These are phyloP conservation scores for Apiospora hydei DNA, from an alignment of 2,329 filamentous ascomycete species.

Conservation along the genomic window DNA sequence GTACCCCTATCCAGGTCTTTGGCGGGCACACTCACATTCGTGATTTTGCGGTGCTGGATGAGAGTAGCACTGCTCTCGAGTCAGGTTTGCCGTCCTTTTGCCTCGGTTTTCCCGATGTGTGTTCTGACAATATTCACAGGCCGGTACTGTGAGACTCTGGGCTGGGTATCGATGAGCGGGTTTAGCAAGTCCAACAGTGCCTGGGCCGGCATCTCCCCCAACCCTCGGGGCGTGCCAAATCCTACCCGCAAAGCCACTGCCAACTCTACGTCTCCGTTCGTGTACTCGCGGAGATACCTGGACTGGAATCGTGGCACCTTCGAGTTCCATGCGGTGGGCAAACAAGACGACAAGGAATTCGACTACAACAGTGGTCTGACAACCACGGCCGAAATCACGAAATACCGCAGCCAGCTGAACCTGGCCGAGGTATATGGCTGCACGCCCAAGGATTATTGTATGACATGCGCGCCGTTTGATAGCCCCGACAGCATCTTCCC, in stretches of 20 bases:
- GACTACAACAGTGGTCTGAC: constrained; percentile 76
- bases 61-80: constrained; percentile 66
- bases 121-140: constrained; percentile 47
- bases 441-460: constrained; percentile 81
- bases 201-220: constrained; percentile 43
- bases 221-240: constrained; percentile 47
- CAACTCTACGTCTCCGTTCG: constrained; percentile 62
- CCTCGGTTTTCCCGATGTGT: background rate
- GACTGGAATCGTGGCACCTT: constrained; percentile 92
- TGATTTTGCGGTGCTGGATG: constrained; percentile 70
- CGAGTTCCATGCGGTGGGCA: constrained; percentile 77
- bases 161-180: constrained; percentile 87
- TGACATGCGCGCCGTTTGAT: constrained; percentile 79
- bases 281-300: constrained; percentile 75
- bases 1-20: constrained; percentile 89
- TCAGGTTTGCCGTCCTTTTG: constrained; percentile 43
- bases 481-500: constrained; percentile 78
- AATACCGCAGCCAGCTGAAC: constrained; percentile 72
- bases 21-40: constrained; percentile 69
- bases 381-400: constrained; percentile 72
- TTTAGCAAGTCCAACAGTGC: constrained; percentile 53
- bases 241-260: constrained; percentile 44
- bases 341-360: constrained; percentile 65
- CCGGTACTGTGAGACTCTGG: constrained; percentile 89
- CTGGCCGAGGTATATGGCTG: constrained; percentile 84